Percentiles rank a stretch among this genome's conserved stretches.
Evolutionary conservation across 305 asterid species (phyloP).

Genomic region (Plantago coronopus): DNA sequence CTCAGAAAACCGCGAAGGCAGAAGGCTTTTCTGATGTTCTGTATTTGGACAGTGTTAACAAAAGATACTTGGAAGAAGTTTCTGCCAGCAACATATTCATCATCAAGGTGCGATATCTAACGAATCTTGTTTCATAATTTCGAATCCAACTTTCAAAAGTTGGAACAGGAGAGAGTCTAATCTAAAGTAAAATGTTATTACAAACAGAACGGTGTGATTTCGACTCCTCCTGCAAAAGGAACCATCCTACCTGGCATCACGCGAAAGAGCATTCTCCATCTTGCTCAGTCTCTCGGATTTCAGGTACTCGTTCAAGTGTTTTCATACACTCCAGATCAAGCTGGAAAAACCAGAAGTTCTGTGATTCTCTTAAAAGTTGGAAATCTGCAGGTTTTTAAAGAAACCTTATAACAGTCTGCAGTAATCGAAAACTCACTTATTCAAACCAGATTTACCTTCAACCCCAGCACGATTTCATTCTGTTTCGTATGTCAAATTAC

Average conservation of each 20-base stretch:
- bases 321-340: no score
- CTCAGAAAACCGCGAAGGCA: constrained; percentile 89
- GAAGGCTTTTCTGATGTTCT: constrained; percentile 90
- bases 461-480: not conserved
- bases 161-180: no score
- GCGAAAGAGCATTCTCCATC: constrained; percentile 86
- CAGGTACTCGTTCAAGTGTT: constrained; percentile 38
- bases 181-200: not conserved
- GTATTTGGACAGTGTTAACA: constrained; percentile 74
- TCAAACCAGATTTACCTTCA: no score
- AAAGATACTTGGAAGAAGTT: constrained; percentile 83
- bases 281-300: constrained; percentile 73
- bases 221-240: constrained; percentile 87
- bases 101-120: constrained; percentile 61
- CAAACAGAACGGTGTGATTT: constrained; percentile 66
- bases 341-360: no score
- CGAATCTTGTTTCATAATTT: not conserved
- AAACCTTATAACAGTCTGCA: no score
- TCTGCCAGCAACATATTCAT: constrained; percentile 90
- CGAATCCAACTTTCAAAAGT: not conserved
- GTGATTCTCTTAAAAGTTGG: no score
- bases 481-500: not conserved
- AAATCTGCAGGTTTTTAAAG: no score
- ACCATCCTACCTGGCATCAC: constrained; percentile 97
- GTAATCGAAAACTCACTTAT: no score